phyloP scores from a whole-genome alignment of 345 rosid species.

The Aquilaria sinensis region DNA sequence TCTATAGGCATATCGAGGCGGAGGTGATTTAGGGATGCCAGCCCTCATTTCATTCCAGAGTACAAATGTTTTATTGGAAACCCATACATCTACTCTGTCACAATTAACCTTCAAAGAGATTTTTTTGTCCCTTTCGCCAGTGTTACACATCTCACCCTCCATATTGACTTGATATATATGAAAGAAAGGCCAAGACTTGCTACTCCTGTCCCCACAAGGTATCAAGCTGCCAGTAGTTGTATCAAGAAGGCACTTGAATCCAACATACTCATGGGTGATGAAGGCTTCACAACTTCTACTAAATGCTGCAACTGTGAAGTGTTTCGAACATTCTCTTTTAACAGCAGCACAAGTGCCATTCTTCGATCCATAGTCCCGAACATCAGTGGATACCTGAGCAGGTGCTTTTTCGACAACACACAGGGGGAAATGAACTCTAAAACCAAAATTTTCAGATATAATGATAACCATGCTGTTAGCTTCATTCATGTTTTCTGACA shows the following conservation, averaged over 20 bases:
- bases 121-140: conserved; percentile 25
- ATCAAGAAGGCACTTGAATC: conserved; percentile 44
- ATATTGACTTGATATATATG: conserved; percentile 44
- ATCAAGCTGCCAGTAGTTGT: conserved; percentile 39
- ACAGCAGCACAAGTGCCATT: conserved; percentile 17
- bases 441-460: conserved; percentile 51
- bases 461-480: conserved; percentile 20
- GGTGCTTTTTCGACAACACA: conserved; percentile 22
- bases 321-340: conserved; percentile 41
- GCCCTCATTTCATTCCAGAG: conserved; percentile 56
- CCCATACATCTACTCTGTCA: conserved; percentile 50
- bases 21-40: conserved; percentile 37
- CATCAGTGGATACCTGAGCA: conserved; percentile 26
- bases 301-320: conserved; percentile 32
- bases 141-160: conserved; percentile 35
- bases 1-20: conserved; percentile 43
- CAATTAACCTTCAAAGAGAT: conserved; percentile 38
- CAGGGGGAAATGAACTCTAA: conserved; percentile 51
- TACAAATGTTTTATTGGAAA: conserved; percentile 62
- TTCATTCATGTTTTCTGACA: conserved; percentile 19
- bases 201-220: conserved; percentile 25
- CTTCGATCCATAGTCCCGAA: conserved; percentile 20
- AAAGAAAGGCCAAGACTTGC: conserved; percentile 56
- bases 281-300: conserved; percentile 40
- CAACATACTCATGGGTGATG: conserved; percentile 34